phyloP scores from a whole-genome alignment of 2,329 filamentous ascomycete genomes.

The Pyricularia pennisetigena region DNA sequence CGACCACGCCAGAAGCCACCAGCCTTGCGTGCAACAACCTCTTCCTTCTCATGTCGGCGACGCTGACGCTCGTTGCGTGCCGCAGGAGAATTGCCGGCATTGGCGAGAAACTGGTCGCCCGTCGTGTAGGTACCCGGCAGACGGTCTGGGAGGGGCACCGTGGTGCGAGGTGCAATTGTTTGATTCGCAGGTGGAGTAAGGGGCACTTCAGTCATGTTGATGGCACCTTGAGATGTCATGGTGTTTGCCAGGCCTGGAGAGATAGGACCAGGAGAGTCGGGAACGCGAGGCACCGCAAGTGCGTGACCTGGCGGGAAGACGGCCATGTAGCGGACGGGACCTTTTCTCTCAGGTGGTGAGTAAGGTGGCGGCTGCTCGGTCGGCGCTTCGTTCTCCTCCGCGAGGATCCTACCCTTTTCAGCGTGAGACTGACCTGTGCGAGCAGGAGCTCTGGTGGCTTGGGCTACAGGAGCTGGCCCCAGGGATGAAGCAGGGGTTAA shows the following conservation, averaged over 20 bases:
- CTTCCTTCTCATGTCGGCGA: slow-evolving; percentile 55
- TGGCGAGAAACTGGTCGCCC: slow-evolving; percentile 30
- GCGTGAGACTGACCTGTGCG: slow-evolving; percentile 14
- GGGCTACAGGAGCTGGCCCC: neutral
- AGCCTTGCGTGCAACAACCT: slow-evolving; percentile 43
- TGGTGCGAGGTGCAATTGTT: slow-evolving; percentile 10
- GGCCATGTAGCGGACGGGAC: slow-evolving; percentile 40
- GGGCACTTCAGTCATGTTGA: slow-evolving; percentile 50
- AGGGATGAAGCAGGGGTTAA: neutral
- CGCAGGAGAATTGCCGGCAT: slow-evolving; percentile 24
- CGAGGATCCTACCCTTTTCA: slow-evolving; percentile 29
- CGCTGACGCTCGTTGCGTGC: slow-evolving; percentile 40
- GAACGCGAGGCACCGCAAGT: slow-evolving; percentile 31
- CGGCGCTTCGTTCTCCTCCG: slow-evolving; percentile 23
- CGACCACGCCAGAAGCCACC: slow-evolving; percentile 58
- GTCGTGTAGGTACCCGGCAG: slow-evolving; percentile 34
- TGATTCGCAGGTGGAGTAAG: slow-evolving; percentile 30
- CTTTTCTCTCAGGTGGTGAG: slow-evolving; percentile 29
- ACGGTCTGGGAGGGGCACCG: slow-evolving; percentile 28
- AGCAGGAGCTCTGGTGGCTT: neutral
- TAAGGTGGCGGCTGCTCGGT: slow-evolving; percentile 45
- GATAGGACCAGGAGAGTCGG: slow-evolving; percentile 49
- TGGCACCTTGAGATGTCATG: slow-evolving; percentile 52
- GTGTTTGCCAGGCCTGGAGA: slow-evolving; percentile 53
- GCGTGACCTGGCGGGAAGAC: slow-evolving; percentile 47